Base-by-base conservation (phyloP, 208 protist species). In the Zelonia costaricensis region DNA sequence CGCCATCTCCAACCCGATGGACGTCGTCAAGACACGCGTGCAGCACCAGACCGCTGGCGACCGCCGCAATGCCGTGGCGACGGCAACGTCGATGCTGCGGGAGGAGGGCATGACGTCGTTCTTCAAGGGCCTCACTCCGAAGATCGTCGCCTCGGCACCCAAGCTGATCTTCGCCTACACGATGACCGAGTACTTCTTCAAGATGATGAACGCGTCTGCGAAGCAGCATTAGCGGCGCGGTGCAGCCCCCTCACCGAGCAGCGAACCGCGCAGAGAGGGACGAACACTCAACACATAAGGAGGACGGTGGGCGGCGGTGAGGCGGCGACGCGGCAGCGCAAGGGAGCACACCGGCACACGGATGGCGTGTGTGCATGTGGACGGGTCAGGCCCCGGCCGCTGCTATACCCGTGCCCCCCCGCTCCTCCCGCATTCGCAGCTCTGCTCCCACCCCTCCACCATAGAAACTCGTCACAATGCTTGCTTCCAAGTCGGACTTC, bases 11-110 rank as follows among this genome's bases (percentile, higher is more conserved):
- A 93, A 89, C 81, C 92, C 92, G 18, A 93, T 97, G 86, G 92
- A 97, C 69, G 92, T 97, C 23, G 73, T 97, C 35, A 97, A 97
- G 78, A 97, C 90, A n/a, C 90, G 91, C 31, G 86, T 96, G 69
- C 92, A 97, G 77, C 78, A 74, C 38, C 71, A 83, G 54, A 84
- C 78, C 25, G 82, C 67, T 23, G 82, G 76, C 1, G 42, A 75
- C 38, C 67, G 73, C n/a, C 63, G 75, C 31, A 88, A 71, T 55
- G 86, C 75, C 4, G 54, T 88, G 10, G 8, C 44, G 10, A 76
- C 70, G 23, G 68, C 84, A 16, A 74, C 65, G 22, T 23, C 65
- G 22, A 84, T 96, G 60, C 54, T 95, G 25, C 63, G 65, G n/a
- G 83, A 94, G 48, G 91, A 96, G 74, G 91, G 91, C 33, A 18